These are phyloP conservation scores for Termitomyces eurrhizus DNA, from an alignment of 768 basidiomycete genomes.

Conservation along the genomic window DNA sequence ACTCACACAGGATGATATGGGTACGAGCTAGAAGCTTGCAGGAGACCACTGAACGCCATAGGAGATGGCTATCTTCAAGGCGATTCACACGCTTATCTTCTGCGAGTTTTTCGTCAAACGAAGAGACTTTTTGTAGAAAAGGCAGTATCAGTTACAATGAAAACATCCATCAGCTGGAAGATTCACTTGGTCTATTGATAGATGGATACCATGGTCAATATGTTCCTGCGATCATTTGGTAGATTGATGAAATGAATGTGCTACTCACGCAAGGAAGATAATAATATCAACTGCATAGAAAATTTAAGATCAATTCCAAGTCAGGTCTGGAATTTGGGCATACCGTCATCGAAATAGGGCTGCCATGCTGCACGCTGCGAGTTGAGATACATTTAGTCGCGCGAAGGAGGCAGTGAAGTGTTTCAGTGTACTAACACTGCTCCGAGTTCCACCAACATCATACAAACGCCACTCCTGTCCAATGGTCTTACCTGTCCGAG, in stretches of 20 bases:
- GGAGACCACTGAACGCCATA: conserved; percentile 73
- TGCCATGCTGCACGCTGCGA: conserved; percentile 70
- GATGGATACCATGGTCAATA: not conserved
- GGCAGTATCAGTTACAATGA: conserved; percentile 14
- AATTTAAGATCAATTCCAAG: not conserved
- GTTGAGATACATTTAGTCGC: conserved; percentile 6
- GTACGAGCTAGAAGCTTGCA: conserved; percentile 61
- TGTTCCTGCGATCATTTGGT: conserved; percentile 2
- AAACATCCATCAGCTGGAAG: not conserved
- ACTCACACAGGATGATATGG: conserved; percentile 49
- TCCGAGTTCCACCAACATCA: conserved; percentile 76
- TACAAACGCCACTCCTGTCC: conserved; percentile 78
- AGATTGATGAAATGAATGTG: not conserved
- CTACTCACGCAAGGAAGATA: conserved; percentile 70
- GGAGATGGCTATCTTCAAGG: conserved; percentile 69
- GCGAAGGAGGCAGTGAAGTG: not conserved
- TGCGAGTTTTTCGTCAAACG: conserved; percentile 75
- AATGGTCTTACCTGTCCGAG: conserved; percentile 44
- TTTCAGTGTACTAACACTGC: conserved; percentile 44
- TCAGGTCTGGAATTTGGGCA: conserved; percentile 5
- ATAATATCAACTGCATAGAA: conserved; percentile 59
- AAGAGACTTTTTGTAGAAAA: conserved; percentile 47
- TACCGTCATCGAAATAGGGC: conserved; percentile 75
- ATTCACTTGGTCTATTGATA: conserved; percentile 37
- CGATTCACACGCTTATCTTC: conserved; percentile 71